Evolutionary conservation across 2,329 filamentous ascomycete species (phyloP).

Genomic region (Iodosphaeria phyllophila): DNA sequence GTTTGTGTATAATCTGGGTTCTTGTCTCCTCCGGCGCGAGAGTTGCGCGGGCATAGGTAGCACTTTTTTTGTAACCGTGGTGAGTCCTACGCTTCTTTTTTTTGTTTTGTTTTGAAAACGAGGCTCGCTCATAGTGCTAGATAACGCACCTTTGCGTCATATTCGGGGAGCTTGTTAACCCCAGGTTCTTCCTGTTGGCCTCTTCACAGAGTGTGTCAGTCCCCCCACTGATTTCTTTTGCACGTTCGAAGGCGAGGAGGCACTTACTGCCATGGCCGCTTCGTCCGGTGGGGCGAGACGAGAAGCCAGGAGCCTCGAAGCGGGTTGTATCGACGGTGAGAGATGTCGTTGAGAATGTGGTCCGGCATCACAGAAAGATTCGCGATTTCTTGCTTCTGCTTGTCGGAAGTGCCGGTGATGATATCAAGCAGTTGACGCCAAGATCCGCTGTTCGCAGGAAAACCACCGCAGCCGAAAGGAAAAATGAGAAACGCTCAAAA

Average conservation of each 20-base stretch:
- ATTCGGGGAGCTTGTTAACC: constrained; percentile 52
- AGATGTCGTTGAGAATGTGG: constrained; percentile 81
- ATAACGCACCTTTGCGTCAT: constrained; percentile 49
- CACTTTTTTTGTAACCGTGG: constrained; percentile 33
- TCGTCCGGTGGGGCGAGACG: constrained; percentile 89
- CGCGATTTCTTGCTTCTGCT: too few species aligned
- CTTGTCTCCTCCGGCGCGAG: constrained; percentile 65
- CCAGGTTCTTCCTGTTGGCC: constrained; percentile 59
- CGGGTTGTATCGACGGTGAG: constrained; percentile 85
- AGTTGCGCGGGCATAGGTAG: constrained; percentile 86
- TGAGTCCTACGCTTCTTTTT: too few species aligned
- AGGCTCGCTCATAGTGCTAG: too few species aligned
- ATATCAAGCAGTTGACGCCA: too few species aligned
- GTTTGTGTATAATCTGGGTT: constrained; percentile 80
- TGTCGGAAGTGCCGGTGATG: too few species aligned
- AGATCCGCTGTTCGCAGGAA: too few species aligned
- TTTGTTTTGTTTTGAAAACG: too few species aligned
- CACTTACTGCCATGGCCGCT: constrained; percentile 91
- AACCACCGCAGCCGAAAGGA: too few species aligned
- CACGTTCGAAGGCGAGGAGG: background rate
- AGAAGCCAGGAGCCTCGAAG: constrained; percentile 81
- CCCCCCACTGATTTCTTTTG: background rate
- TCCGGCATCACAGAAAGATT: constrained; percentile 46
- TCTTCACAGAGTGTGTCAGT: constrained; percentile 26
- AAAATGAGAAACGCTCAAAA: too few species aligned